Percentiles rank a stretch among this genome's conserved stretches.
Evolutionary conservation across 805 yeast genomes (phyloP).

Genomic region (Ogataea pini): DNA sequence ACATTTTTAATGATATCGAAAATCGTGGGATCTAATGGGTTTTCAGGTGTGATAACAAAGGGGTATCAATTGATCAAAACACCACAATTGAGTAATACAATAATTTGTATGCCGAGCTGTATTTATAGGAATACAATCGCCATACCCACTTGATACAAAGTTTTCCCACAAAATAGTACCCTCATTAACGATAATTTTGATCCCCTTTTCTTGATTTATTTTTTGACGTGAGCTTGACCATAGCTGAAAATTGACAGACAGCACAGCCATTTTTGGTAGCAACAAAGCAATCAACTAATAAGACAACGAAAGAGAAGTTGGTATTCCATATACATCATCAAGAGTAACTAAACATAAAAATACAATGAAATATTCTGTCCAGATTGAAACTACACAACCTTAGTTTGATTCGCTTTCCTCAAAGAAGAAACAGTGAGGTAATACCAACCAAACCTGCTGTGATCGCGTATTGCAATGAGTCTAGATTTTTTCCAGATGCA

Average conservation of each 20-base stretch:
- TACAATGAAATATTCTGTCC: neutral
- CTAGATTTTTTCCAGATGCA: conserved; percentile 14
- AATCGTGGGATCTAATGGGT: neutral
- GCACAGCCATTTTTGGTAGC: neutral
- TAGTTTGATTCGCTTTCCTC: neutral
- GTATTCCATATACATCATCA: neutral
- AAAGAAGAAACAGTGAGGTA: conserved; percentile 28
- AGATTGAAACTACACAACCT: neutral
- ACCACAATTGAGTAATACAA: too few species aligned
- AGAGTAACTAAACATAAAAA: neutral
- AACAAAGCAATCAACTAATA: neutral
- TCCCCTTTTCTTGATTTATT: conserved; percentile 16
- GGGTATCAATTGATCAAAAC: too few species aligned
- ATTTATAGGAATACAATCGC: too few species aligned
- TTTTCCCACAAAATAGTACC: neutral
- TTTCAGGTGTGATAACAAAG: too few species aligned
- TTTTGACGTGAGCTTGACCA: conserved; percentile 6
- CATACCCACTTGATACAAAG: neutral
- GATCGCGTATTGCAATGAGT: conserved; percentile 19
- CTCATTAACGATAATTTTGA: conserved; percentile 4
- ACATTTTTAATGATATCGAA: too few species aligned
- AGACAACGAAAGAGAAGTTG: neutral
- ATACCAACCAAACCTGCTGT: conserved; percentile 26
- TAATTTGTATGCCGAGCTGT: too few species aligned
- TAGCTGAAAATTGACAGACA: neutral